These are phyloP conservation scores for Gomphus bonarii DNA, from an alignment of 1,284 basidiomycete species.

Conservation along the genomic window DNA sequence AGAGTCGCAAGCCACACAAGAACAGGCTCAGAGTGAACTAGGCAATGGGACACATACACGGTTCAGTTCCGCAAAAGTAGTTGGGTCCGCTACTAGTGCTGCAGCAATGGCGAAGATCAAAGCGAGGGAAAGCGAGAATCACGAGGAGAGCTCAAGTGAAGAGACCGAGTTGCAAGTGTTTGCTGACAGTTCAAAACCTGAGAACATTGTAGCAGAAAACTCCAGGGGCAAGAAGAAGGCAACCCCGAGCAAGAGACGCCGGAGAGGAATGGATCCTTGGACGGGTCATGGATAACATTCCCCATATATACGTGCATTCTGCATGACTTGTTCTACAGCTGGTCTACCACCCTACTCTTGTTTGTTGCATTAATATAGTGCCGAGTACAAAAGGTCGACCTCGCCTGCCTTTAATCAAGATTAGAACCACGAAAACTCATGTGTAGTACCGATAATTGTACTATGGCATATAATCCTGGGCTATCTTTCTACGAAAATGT, in stretches of 20 bases:
- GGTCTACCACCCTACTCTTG: too few species aligned
- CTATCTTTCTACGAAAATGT: too few species aligned
- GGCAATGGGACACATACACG: neutral
- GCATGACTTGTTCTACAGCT: too few species aligned
- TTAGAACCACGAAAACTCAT: too few species aligned
- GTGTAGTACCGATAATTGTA: too few species aligned
- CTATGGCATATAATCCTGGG: too few species aligned
- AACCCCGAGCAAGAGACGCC: constrained; percentile 33
- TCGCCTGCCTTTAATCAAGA: too few species aligned
- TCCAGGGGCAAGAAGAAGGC: constrained; percentile 34
- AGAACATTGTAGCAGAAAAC: constrained; percentile 24
- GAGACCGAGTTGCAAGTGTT: constrained; percentile 34
- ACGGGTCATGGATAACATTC: constrained; percentile 31
- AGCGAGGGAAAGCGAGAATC: neutral
- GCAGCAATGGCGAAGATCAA: constrained; percentile 30
- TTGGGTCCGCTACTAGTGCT: constrained; percentile 21
- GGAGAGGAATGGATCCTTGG: constrained; percentile 51
- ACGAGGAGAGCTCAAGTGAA: constrained; percentile 53
- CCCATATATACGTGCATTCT: too few species aligned
- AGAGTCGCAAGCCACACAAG: constrained; percentile 36
- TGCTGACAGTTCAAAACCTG: constrained; percentile 26
- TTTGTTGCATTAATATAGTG: too few species aligned
- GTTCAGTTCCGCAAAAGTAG: constrained; percentile 12
- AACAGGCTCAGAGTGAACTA: constrained; percentile 18
- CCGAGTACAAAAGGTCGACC: too few species aligned